Evolutionary conservation across 768 basidiomycete genomes (phyloP).

Genomic region (Tephrocybe sp.): DNA sequence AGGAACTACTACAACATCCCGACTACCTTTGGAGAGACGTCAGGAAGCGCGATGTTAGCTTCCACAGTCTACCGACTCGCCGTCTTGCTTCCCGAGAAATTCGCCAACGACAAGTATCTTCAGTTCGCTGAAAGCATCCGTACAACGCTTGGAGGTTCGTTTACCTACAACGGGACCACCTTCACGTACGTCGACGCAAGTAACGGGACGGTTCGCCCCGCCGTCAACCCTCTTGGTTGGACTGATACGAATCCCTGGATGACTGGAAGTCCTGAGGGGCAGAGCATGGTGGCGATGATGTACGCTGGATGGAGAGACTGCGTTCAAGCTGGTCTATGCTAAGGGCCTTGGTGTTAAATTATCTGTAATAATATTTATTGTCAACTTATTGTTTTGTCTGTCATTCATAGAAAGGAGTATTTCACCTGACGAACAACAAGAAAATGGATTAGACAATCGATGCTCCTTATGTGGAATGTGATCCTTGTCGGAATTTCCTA

Average conservation of each 20-base stretch:
- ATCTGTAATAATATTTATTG: too few relatives aligned
- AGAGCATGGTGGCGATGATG: constrained; percentile 34
- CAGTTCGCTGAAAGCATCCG: constrained; percentile 33
- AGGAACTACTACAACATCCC: constrained; percentile 18
- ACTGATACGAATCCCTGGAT: constrained; percentile 27
- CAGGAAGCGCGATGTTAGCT: constrained; percentile 17
- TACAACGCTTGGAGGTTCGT: constrained; percentile 20
- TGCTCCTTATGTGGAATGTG: too few relatives aligned
- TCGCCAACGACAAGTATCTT: constrained; percentile 23
- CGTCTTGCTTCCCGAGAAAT: constrained; percentile 26
- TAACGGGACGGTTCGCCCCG: constrained; percentile 30
- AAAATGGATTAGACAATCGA: too few relatives aligned
- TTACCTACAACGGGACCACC: constrained; percentile 1
- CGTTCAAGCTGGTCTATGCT: constrained; percentile 11
- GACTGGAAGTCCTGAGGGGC: constrained; percentile 36
- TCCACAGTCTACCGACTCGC: constrained; percentile 28
- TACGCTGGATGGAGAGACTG: constrained; percentile 40
- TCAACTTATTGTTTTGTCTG: too few relatives aligned
- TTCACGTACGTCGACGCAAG: constrained; percentile 23
- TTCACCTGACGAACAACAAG: too few relatives aligned
- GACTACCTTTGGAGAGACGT: constrained; percentile 19
- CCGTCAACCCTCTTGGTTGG: constrained; percentile 34
- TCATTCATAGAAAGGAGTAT: too few relatives aligned
- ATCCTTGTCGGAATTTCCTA: too few relatives aligned
- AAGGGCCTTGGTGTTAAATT: background rate